A percentile compares a stretch with the other conserved stretches of the same genome.
These are phyloP conservation scores for Mortierella sp. DNA, from an alignment of 371 early-diverging fungal genomes.

Conservation along the genomic window DNA sequence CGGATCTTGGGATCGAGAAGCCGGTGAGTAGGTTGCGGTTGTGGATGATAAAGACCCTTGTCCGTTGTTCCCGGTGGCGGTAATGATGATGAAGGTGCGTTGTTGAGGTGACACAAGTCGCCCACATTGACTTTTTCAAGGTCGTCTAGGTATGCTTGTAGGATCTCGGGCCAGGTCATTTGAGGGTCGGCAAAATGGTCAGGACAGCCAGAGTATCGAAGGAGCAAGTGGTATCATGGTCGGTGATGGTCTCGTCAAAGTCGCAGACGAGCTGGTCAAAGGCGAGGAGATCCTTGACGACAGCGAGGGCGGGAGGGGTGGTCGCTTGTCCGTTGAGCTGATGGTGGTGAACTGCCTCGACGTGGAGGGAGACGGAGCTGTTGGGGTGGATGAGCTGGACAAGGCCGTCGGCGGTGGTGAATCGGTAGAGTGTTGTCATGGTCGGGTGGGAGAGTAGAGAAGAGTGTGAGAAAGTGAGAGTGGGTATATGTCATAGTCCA, in stretches of 20 bases:
- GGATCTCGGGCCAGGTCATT: slow-evolving; percentile 40
- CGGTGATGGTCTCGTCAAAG: slow-evolving; percentile 53
- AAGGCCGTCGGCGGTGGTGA: slow-evolving; percentile 40
- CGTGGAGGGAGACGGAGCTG: slow-evolving; percentile 1
- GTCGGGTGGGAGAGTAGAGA: background rate
- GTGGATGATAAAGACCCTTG: slow-evolving; percentile 4
- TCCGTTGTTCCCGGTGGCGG: background rate
- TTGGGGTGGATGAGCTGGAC: slow-evolving; percentile 20
- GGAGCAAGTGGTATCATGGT: slow-evolving; percentile 49
- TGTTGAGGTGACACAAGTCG: slow-evolving; percentile 33
- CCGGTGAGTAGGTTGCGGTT: slow-evolving; percentile 14
- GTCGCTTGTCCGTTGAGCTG: slow-evolving; percentile 8
- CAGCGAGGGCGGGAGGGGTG: background rate
- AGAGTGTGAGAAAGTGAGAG: too few species aligned
- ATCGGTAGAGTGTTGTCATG: slow-evolving; percentile 44
- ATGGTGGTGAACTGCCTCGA: slow-evolving; percentile 19
- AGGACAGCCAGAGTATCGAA: slow-evolving; percentile 29
- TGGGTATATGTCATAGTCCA: too few species aligned
- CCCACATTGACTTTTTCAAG: slow-evolving; percentile 33
- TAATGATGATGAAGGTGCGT: too few species aligned
- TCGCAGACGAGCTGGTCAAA: slow-evolving; percentile 48
- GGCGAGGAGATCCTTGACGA: slow-evolving; percentile 4
- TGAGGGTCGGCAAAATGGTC: slow-evolving; percentile 23
- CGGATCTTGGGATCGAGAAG: slow-evolving; percentile 27
- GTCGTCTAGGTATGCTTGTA: slow-evolving; percentile 46